Evolutionary conservation across 768 basidiomycete genomes (phyloP).

Genomic region (Panaeolus cyanescens): DNA sequence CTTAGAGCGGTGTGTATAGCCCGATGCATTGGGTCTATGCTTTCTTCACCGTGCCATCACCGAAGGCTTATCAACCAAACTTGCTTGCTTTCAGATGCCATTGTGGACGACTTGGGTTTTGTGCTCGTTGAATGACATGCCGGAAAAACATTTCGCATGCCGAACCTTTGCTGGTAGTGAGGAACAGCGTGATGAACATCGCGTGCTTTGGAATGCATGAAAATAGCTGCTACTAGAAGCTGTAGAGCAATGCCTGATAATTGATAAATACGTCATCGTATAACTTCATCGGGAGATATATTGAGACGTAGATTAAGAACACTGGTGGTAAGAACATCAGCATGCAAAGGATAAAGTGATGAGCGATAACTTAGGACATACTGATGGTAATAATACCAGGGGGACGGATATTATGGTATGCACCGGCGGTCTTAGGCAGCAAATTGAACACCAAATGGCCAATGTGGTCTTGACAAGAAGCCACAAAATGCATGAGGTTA

Average conservation of each 20-base stretch:
- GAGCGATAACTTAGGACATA: background rate
- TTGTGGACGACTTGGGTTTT: background rate
- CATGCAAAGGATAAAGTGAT: background rate
- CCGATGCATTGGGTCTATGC: too few relatives aligned
- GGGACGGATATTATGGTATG: background rate
- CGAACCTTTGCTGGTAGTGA: too few relatives aligned
- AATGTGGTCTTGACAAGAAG: background rate
- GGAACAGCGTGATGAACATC: background rate
- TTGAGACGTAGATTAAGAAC: background rate
- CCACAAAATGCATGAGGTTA: constrained; percentile 17
- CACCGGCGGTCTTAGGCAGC: too few relatives aligned
- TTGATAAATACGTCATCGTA: background rate
- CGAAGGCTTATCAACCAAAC: background rate
- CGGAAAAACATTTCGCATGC: too few relatives aligned
- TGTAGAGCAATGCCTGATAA: background rate
- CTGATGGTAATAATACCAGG: background rate
- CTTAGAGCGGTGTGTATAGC: too few relatives aligned
- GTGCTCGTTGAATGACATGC: too few relatives aligned
- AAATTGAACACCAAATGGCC: too few relatives aligned
- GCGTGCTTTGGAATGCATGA: background rate
- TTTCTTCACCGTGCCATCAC: too few relatives aligned
- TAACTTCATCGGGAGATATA: background rate
- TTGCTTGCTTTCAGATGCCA: background rate
- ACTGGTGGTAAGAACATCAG: background rate
- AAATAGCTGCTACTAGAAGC: background rate